Conservation (phyloP, 2,329 filamentous ascomycete genomes). For the Colletotrichum paranaense region DNA sequence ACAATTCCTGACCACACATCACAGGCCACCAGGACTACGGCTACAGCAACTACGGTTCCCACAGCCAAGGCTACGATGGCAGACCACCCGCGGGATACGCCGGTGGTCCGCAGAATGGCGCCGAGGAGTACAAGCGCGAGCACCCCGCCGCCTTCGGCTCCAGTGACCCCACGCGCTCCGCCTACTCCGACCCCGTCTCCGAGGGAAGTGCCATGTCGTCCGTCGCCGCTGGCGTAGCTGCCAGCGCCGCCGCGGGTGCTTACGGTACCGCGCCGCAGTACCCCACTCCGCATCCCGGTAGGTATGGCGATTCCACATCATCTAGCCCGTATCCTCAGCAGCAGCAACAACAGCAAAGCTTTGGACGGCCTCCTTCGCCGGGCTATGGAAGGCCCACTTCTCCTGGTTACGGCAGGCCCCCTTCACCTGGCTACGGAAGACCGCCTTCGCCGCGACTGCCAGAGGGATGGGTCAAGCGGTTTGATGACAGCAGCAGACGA, state of each 20-base stretch:
- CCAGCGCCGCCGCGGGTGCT: constrained; percentile 5
- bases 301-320: constrained; percentile 19
- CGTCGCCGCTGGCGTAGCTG: constrained; percentile 1
- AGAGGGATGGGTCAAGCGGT: constrained; percentile 66
- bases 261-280: constrained; percentile 35
- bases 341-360: constrained; percentile 33
- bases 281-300: constrained; percentile 19
- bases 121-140: constrained; percentile 27
- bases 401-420: constrained; percentile 26
- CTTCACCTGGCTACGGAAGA: constrained; percentile 33
- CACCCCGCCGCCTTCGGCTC: constrained; percentile 31
- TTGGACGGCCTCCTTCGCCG: no score
- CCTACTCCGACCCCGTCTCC: constrained; percentile 6
- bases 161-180: constrained; percentile 25
- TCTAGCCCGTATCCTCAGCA: constrained; percentile 8
- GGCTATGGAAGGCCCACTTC: not conserved
- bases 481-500: constrained; percentile 63
- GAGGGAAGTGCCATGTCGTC: constrained; percentile 12
- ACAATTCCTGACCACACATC: not conserved
- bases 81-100: constrained; percentile 32
- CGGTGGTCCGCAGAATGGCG: constrained; percentile 34
- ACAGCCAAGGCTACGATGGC: constrained; percentile 28
- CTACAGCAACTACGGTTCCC: constrained; percentile 28
- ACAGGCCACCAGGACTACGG: constrained; percentile 30
- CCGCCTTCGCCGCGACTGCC: constrained; percentile 54